A percentile compares a stretch with the other conserved stretches of the same genome.
Conservation (phyloP, 805 yeast genomes). For the Candida andamanensis region DNA sequence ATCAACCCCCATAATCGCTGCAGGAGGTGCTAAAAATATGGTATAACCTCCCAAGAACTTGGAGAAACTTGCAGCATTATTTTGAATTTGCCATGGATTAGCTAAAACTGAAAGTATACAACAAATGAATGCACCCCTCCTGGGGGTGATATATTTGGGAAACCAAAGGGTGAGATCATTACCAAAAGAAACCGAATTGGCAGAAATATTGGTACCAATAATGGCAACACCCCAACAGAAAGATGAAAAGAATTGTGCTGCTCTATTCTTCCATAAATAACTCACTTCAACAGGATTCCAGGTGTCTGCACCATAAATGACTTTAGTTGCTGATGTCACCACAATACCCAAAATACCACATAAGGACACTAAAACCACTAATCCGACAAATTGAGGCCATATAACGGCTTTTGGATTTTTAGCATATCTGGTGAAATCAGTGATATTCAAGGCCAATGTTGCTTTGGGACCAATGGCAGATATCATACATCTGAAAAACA, state of each 20-base stretch:
- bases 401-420: constrained; percentile 5
- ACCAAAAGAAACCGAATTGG: constrained; percentile 58
- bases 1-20: constrained; percentile 6
- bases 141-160: constrained; percentile 61
- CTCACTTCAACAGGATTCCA: constrained; percentile 38
- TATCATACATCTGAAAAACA: constrained; percentile 9
- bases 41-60: constrained; percentile 12
- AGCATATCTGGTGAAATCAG: constrained; percentile 12
- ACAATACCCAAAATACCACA: constrained; percentile 11
- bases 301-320: constrained; percentile 8
- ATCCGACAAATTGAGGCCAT: constrained; percentile 11
- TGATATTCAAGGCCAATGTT: constrained; percentile 9
- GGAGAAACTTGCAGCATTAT: constrained; percentile 8
- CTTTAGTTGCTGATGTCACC: constrained; percentile 11
- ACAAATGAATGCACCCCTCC: constrained; percentile 69
- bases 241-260: constrained; percentile 12
- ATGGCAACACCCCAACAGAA: constrained; percentile 7
- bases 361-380: constrained; percentile 8
- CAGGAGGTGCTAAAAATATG: constrained; percentile 9
- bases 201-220: constrained; percentile 70
- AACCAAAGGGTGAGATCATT: constrained; percentile 65
- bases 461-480: constrained; percentile 12
- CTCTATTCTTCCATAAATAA: constrained; percentile 46
- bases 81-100: constrained; percentile 12
- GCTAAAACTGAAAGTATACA: constrained; percentile 1